Evolutionary conservation across 2,329 filamentous ascomycete genomes (phyloP), one percentile per base, ranked within the genome.

Genomic region (Ceratocystis eucalypticola): DNA sequence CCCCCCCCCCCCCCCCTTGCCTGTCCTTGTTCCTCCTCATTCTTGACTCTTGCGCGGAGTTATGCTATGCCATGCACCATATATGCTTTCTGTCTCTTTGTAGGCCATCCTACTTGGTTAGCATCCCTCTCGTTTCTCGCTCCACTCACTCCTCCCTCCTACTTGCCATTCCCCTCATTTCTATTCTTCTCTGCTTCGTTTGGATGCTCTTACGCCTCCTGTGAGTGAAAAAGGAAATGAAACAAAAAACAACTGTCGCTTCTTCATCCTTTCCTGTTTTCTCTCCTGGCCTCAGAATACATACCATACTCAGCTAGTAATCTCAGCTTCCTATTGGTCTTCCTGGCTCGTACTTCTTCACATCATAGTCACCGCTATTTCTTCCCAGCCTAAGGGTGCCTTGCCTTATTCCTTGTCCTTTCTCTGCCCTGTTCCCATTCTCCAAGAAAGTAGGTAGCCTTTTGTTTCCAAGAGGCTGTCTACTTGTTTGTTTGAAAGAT

Each of bases 351-450:
- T 59, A 59, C 28, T 17, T 17, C 22, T 17, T 5, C 25, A 17
- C 53, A n/a, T 59, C 28, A 59, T 59, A 59, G 53, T 59, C 53
- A 59, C 53, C 53, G 53, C 53, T 37, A 59, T n/a, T 59, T 30
- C 25, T 37, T 12, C 28, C 25, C 37, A 37, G 10, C 37, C 37
- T 37, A 37, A 37, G 37, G 37, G 37, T 37, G 37, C 37, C 37
- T 37, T 37, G 37, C 5, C 53, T 33, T 59, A 28, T 59, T 33
- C 53, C 53, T 59, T 59, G 53, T 33, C n/a, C 53, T 33, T 30
- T 59, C 25, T 59, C 17, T 59, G 25, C 28, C 53, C 48, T 53
- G 20, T 53, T 59, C 53, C 53, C 12, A 30, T 59, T 59, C 53
- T 59, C 17, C 22, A 5, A 2, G 37, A 3, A 33, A 33, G 37